Evolutionary conservation across 371 early-diverging fungal species (phyloP).

Genomic region (Capniomyces stellatus): DNA sequence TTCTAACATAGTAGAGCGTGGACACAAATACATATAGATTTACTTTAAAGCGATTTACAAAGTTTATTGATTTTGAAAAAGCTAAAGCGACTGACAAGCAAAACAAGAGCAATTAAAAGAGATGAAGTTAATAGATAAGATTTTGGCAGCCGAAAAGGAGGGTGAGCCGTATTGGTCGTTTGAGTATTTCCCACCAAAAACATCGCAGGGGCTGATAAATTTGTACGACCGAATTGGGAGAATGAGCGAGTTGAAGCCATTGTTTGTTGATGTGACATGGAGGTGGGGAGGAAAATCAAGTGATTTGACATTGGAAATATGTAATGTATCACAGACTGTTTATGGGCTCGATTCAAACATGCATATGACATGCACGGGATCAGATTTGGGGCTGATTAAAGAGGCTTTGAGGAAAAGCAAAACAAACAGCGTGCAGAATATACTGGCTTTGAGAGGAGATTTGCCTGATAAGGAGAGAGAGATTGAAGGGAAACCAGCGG

Average conservation of each 20-base stretch:
- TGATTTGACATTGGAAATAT: constrained; percentile 70
- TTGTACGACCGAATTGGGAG: constrained; percentile 79
- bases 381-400: constrained; percentile 74
- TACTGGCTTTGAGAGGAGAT: constrained; percentile 88
- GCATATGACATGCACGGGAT: constrained; percentile 95
- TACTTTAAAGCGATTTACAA: too few relatives aligned
- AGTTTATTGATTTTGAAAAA: too few relatives aligned
- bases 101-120: neutral
- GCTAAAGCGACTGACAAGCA: too few relatives aligned
- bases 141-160: constrained; percentile 44
- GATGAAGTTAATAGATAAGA: constrained; percentile 63
- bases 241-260: constrained; percentile 83
- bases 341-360: constrained; percentile 89
- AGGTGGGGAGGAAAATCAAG: constrained; percentile 85
- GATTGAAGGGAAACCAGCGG: constrained; percentile 15
- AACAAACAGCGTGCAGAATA: constrained; percentile 83
- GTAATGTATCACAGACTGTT: constrained; percentile 73
- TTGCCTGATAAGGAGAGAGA: constrained; percentile 58
- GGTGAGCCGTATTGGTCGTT: constrained; percentile 69
- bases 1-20: too few relatives aligned
- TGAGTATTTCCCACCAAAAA: constrained; percentile 94
- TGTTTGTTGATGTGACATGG: constrained; percentile 94
- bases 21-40: too few relatives aligned
- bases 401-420: constrained; percentile 72
- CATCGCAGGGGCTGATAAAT: constrained; percentile 58